Evolutionary conservation across 495 filamentous ascomycete genomes (phyloP).

Genomic region (Clavariopsis aquatica): DNA sequence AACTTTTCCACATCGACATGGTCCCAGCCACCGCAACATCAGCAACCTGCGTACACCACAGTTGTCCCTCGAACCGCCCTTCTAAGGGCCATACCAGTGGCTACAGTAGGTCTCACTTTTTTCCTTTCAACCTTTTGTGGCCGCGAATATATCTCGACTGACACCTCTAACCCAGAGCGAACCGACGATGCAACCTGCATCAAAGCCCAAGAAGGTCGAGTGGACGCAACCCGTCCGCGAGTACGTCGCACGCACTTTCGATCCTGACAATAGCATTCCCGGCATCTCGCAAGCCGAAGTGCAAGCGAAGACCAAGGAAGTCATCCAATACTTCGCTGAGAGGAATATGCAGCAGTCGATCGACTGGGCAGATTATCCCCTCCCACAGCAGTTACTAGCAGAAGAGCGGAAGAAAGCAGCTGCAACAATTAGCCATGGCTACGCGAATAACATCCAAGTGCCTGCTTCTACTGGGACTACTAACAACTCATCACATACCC

Average conservation of each 20-base stretch:
- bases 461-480: slow-evolving; percentile 12
- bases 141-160: neutral
- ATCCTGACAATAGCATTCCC: slow-evolving; percentile 64
- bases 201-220: slow-evolving; percentile 57
- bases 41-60: slow-evolving; percentile 52
- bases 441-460: slow-evolving; percentile 3
- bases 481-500: slow-evolving; percentile 17
- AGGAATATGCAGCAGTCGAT: slow-evolving; percentile 64
- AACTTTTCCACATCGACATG: slow-evolving; percentile 3
- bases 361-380: slow-evolving; percentile 78
- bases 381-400: slow-evolving; percentile 86
- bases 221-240: slow-evolving; percentile 74
- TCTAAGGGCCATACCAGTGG: slow-evolving; percentile 29
- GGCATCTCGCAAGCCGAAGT: slow-evolving; percentile 68
- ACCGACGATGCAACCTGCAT: slow-evolving; percentile 8
- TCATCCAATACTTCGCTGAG: slow-evolving; percentile 79
- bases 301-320: slow-evolving; percentile 78
- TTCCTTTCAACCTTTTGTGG: neutral
- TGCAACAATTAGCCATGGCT: neutral
- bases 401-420: slow-evolving; percentile 52
- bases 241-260: slow-evolving; percentile 85
- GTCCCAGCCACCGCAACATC: neutral
- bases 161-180: neutral
- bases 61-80: slow-evolving; percentile 50
- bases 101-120: neutral